A percentile compares a stretch with the other conserved stretches of the same genome.
Evolutionary conservation across 2,329 filamentous ascomycete species (phyloP).

Genomic region (Cercospora sp.): DNA sequence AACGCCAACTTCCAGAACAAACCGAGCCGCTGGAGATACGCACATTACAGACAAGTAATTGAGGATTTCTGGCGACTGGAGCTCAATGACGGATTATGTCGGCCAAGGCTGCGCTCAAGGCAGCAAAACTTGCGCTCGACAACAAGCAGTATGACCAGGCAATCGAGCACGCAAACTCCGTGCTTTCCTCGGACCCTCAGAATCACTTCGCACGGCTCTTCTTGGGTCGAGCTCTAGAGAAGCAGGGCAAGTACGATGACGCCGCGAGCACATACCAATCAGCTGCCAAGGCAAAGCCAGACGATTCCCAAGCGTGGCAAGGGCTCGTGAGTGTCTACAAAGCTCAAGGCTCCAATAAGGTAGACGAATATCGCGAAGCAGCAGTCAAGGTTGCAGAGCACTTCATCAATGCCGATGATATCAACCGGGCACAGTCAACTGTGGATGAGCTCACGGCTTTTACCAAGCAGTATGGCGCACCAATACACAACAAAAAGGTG

Average conservation of each 20-base stretch:
- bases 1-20: background rate
- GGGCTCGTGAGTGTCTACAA: constrained; percentile 85
- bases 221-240: constrained; percentile 80
- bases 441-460: constrained; percentile 79
- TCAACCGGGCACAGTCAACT: constrained; percentile 59
- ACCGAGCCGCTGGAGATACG: background rate
- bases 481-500: constrained; percentile 72
- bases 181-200: constrained; percentile 70
- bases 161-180: constrained; percentile 64
- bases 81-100: constrained; percentile 40
- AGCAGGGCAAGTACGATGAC: constrained; percentile 67
- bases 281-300: constrained; percentile 70
- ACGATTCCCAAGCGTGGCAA: constrained; percentile 85
- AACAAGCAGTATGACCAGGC: constrained; percentile 77
- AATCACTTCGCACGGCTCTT: constrained; percentile 91
- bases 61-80: background rate
- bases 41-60: background rate
- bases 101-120: constrained; percentile 65
- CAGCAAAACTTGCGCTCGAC: constrained; percentile 75
- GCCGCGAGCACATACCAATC: constrained; percentile 74
- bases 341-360: constrained; percentile 64
- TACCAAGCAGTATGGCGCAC: constrained; percentile 70
- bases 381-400: constrained; percentile 73
- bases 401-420: constrained; percentile 65
- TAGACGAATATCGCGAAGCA: constrained; percentile 73